phyloP scores from a whole-genome alignment of 441 rosid species.

The Metrosideros polymorpha region DNA sequence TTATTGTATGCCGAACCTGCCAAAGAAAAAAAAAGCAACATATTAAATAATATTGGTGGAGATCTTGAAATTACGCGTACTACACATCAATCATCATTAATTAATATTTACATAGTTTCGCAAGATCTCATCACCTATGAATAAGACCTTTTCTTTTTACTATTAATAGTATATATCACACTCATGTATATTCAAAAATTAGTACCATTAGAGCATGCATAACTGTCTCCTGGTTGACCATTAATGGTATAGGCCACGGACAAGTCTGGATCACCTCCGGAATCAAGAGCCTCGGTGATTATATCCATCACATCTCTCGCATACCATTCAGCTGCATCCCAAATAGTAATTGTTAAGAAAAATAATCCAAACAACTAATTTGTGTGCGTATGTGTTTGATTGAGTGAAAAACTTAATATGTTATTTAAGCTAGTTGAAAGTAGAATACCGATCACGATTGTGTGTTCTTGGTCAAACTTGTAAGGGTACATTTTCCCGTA shows the following conservation, averaged over 20 bases:
- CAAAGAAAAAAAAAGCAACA: neutral
- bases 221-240: neutral
- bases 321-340: neutral
- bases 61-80: neutral
- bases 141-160: neutral
- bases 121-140: neutral
- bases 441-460: neutral
- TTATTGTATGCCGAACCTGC: neutral
- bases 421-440: neutral
- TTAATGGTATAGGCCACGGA: neutral
- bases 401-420: neutral
- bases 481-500: neutral
- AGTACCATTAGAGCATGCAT: neutral
- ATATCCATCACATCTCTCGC: neutral
- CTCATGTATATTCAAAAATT: neutral
- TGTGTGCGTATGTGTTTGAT: neutral
- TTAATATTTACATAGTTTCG: neutral
- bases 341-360: neutral
- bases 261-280: neutral
- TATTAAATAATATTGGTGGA: neutral
- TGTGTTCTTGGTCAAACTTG: neutral
- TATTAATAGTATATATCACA: neutral
- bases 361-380: neutral
- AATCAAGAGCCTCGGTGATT: neutral
- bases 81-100: neutral